Evolutionary conservation across 1,284 basidiomycete genomes (phyloP), one percentile per base, ranked within the genome.

Genomic region (Phellinidium pouzarii): DNA sequence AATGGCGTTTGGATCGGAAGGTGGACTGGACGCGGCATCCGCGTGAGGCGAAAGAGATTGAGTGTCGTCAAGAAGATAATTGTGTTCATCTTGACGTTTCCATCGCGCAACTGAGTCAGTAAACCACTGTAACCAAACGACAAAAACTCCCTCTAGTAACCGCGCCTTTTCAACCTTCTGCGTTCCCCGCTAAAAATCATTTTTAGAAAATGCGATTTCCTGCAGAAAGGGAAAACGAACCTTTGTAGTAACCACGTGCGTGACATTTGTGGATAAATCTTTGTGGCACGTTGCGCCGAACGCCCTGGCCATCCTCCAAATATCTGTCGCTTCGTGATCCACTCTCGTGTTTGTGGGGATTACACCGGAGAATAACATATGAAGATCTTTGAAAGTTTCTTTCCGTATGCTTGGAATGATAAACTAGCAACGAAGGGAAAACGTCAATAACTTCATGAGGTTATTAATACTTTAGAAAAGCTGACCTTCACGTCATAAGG

Each of bases 201-300:
- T 52, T 48, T 29, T 50, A 42, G 19, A 50, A 47, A 40, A 19
- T 29, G 61, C 12, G 54, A 40, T 44, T 14, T 11, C 20, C 25
- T 44, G 40, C n/a, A 46, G 47, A 55, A 49, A n/a, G 22, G 40
- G 40, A 44, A 26, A 48, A 51, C 51, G 25, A 4, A 88, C 84
- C 73, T 91, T 89, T 3, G 87, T 88, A 12, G 93, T 88, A 23
- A 99, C 90, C 31, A 98, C 84, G 62, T 99, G 95, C 0, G 95
- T 98, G 17, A 90, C 78, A 0, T 76, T 68, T n/a, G 69, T 66
- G 2, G 74, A 76, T 22, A 97, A 66, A 51, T 88, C 82, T 14
- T 78, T 79, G 36, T 82, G 77, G 66, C 91, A 93, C 37, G 71
- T 72, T 0, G 95, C 95, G 14, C 95, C 95, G 62, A 96, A 99